Conservation (phyloP, 2,329 filamentous ascomycete genomes). For the Teratosphaeria gauchensis region DNA sequence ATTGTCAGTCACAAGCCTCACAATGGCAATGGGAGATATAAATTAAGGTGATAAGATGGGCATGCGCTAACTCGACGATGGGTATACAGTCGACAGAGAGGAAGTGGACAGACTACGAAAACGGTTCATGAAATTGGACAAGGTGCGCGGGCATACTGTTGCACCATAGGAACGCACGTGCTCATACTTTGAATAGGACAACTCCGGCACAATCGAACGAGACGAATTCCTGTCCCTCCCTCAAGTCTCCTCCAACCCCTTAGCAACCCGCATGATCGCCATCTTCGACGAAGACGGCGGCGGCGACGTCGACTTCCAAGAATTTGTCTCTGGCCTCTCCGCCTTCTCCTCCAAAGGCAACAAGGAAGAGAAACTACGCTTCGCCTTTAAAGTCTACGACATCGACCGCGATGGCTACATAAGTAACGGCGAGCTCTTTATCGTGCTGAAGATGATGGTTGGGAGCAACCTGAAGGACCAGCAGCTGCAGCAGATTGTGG, state of each 20-base stretch:
- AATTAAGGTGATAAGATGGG: background rate
- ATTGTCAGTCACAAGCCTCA: constrained; percentile 55
- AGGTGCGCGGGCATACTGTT: constrained; percentile 47
- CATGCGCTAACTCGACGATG: constrained; percentile 6
- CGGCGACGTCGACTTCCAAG: constrained; percentile 96
- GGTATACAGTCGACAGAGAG: constrained; percentile 73
- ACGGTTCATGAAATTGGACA: constrained; percentile 98
- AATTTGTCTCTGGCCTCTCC: constrained; percentile 90
- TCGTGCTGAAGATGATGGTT: constrained; percentile 99
- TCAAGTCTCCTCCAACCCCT: constrained; percentile 94
- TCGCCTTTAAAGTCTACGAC: constrained; percentile 99
- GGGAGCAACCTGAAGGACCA: constrained; percentile 98
- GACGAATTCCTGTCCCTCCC: constrained; percentile 96
- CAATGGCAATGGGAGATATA: background rate
- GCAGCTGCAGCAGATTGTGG: constrained; percentile 96
- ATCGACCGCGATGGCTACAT: constrained; percentile 98
- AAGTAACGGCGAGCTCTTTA: constrained; percentile 97
- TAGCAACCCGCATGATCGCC: constrained; percentile 97
- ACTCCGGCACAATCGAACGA: constrained; percentile 95
- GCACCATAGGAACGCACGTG: background rate
- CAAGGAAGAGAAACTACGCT: constrained; percentile 96
- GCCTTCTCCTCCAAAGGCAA: constrained; percentile 97
- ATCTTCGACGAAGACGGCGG: constrained; percentile 99
- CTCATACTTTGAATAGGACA: constrained; percentile 58
- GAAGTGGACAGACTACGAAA: constrained; percentile 94